Evolutionary conservation across 768 basidiomycete genomes (phyloP).

Genomic region (Cystobasidium tubakii): DNA sequence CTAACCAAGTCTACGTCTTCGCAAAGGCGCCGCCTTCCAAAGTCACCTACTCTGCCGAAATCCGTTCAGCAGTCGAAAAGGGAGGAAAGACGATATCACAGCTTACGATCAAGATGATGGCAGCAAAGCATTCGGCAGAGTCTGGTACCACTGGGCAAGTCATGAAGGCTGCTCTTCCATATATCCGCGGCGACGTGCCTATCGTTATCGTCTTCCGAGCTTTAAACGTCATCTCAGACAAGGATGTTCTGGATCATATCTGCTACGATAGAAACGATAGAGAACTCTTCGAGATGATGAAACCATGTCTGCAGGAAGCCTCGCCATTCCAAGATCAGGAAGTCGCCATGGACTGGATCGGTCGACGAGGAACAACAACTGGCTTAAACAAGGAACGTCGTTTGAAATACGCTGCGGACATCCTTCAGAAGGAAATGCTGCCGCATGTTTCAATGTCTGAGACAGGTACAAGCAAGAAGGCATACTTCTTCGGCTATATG

Average conservation of each 20-base stretch:
- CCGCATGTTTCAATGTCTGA: constrained; percentile 95
- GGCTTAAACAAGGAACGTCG: constrained; percentile 86
- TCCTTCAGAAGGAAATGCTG: constrained; percentile 95
- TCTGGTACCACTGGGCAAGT: constrained; percentile 56
- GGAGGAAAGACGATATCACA: constrained; percentile 97
- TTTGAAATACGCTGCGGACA: constrained; percentile 93
- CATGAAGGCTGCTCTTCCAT: constrained; percentile 94
- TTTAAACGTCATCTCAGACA: constrained; percentile 92
- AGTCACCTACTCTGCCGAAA: constrained; percentile 90
- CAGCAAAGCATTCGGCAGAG: constrained; percentile 51
- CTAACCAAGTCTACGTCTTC: constrained; percentile 98
- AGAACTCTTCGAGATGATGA: constrained; percentile 95
- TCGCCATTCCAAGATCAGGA: constrained; percentile 97
- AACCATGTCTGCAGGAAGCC: constrained; percentile 96
- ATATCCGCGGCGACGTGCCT: constrained; percentile 96
- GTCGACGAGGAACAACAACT: constrained; percentile 91
- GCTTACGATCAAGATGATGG: constrained; percentile 94
- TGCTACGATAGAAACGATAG: constrained; percentile 95
- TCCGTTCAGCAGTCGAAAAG: constrained; percentile 93
- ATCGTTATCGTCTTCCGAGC: constrained; percentile 99
- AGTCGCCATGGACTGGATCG: constrained; percentile 90
- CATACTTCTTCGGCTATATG: constrained; percentile 99
- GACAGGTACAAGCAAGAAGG: constrained; percentile 94
- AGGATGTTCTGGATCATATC: constrained; percentile 95
- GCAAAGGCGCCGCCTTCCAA: constrained; percentile 95